Conservation (phyloP, 495 filamentous ascomycete species). For the Neurospora sublineolata region DNA sequence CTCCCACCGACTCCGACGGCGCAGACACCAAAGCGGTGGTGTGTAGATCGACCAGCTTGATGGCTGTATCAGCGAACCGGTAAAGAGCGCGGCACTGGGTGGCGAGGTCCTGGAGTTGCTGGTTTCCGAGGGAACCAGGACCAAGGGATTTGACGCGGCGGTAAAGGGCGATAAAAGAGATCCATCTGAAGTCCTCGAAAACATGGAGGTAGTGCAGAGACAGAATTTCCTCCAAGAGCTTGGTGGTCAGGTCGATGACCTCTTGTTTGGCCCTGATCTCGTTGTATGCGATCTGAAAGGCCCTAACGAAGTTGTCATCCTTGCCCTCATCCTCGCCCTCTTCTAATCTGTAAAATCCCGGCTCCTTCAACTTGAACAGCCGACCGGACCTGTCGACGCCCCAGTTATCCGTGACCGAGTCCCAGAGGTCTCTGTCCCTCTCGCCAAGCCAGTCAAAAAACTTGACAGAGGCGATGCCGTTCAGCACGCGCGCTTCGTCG, state of each 20-base stretch:
- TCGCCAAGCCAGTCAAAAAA: background rate
- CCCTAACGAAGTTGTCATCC: background rate
- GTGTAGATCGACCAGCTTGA: background rate
- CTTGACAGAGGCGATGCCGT: background rate
- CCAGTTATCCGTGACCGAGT: background rate
- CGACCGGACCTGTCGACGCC: background rate
- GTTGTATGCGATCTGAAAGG: background rate
- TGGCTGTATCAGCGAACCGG: background rate
- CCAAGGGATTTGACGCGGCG: background rate
- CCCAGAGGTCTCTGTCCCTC: background rate
- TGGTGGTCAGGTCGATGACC: background rate
- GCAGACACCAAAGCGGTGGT: background rate
- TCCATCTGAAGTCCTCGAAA: background rate
- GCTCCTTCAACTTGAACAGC: background rate
- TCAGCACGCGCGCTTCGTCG: background rate
- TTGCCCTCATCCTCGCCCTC: background rate
- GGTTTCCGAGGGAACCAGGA: background rate
- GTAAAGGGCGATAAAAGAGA: background rate
- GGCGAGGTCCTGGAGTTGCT: background rate
- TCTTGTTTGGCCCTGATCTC: background rate
- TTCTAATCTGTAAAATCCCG: background rate
- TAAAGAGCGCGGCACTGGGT: background rate
- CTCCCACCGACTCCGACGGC: background rate
- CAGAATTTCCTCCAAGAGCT: background rate
- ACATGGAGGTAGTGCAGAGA: background rate